These are phyloP conservation scores for Mortierella sp. DNA, from an alignment of 371 early-diverging fungal genomes.

Conservation along the genomic window DNA sequence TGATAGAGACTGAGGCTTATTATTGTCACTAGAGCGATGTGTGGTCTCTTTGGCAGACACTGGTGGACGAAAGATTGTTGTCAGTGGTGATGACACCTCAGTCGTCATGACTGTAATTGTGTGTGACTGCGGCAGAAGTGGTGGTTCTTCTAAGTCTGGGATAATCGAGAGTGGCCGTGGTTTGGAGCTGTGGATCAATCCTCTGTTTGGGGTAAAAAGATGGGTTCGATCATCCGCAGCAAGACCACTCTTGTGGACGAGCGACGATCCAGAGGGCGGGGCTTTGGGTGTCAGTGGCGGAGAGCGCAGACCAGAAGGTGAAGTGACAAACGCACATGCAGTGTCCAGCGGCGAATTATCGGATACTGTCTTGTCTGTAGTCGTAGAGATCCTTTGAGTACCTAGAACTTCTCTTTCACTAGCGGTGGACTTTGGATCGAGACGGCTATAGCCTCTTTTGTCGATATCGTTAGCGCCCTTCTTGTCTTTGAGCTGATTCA, in stretches of 20 bases:
- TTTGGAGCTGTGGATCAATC: background rate
- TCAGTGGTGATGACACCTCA: background rate
- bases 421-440: no score
- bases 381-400: no score
- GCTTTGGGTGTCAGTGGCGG: constrained; percentile 41
- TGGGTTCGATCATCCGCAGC: background rate
- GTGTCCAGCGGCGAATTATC: no score
- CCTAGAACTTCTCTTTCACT: no score
- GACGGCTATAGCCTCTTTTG: no score
- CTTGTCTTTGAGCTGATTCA: constrained; percentile 24
- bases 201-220: no score
- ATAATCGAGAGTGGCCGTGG: constrained; percentile 31
- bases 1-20: background rate
- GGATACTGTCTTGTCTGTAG: no score
- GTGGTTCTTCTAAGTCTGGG: constrained; percentile 32
- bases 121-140: no score
- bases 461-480: no score
- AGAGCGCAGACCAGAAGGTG: constrained; percentile 13
- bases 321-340: no score
- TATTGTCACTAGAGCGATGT: no score
- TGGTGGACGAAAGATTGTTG: background rate
- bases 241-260: constrained; percentile 1
- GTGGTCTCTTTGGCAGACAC: no score
- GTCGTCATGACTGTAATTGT: background rate
- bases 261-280: constrained; percentile 16